Evolutionary conservation across 202 grass and related monocot species (phyloP), one percentile per base, ranked within the genome.

Genomic region (Eragrostis tef): DNA sequence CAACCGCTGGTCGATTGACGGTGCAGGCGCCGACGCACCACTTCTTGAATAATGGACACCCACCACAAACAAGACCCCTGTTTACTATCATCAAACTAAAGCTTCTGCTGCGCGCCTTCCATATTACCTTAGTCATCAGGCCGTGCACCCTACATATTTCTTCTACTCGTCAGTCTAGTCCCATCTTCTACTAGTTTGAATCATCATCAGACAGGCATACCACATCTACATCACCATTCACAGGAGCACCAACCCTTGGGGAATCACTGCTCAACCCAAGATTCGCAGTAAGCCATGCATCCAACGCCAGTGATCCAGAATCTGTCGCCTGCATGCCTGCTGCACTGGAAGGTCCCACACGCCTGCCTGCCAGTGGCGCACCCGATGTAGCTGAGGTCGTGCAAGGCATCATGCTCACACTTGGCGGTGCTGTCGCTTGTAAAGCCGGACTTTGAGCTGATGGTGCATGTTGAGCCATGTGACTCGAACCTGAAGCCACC

Each of bases 131-230:
- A 31, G 29, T 31, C 29, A 31, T 59, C n/a, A 25, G 16, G 5
- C 50, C 17, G n/a, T 19, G 19, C 27, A 27, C 16, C 11, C 16
- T 34, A 44, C 43, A 74, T 39, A 39, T 39, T 39, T 39, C 48
- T 39, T 39, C 48, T 75, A 16, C 36, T 47, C 26, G 49, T 79
- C 54, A 46, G 52, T 61, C 52, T 66, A 34, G 50, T 60, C 42
- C 29, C 53, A 3, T 57, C 20, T 24, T 74, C 41, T 45, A 24
- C 9, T 70, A 54, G 34, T 52, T 42, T 80, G 31, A 84, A 67
- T 91, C 88, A 31, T 90, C 86, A 74, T 91, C 86, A 31, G 89
- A 91, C 74, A 91, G 31, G 82, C 86, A 91, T 24, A 91, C 82
- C 74, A 91, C 43, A 56, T 82, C 73, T 61, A 57, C 29, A 24